phyloP scores from a whole-genome alignment of 306 rosid genomes.

The Biancaea sappan region DNA sequence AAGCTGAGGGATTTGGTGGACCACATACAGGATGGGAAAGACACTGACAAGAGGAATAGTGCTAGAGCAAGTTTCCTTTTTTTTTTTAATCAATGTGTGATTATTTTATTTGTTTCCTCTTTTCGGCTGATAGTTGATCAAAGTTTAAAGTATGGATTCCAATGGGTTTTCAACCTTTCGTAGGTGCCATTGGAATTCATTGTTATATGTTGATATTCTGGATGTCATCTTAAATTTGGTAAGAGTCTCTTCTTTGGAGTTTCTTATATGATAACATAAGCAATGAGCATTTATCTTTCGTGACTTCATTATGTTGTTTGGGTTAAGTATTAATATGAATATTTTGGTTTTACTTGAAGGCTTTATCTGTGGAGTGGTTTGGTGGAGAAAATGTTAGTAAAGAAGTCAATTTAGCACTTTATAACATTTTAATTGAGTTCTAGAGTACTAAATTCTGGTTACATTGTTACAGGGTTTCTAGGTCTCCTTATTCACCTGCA shows the following conservation, averaged over 20 bases:
- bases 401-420: background rate
- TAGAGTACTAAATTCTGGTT: background rate
- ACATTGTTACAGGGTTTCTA: conserved; percentile 30
- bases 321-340: background rate
- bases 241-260: background rate
- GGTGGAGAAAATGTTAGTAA: background rate
- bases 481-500: conserved; percentile 40
- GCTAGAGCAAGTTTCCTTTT: conserved; percentile 51
- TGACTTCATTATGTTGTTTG: background rate
- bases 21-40: conserved; percentile 55
- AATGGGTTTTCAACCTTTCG: conserved; percentile 1
- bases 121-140: background rate
- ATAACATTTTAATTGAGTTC: background rate
- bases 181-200: too few species aligned
- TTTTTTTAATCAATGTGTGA: background rate
- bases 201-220: background rate
- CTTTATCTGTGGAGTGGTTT: background rate
- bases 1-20: conserved; percentile 53
- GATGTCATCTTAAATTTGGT: background rate
- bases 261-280: conserved; percentile 1
- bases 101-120: background rate
- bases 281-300: background rate
- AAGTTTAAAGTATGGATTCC: background rate
- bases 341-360: background rate
- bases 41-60: conserved; percentile 62